These are phyloP conservation scores for Biscutella laevigata DNA, from an alignment of 441 rosid genomes.

Conservation along the genomic window DNA sequence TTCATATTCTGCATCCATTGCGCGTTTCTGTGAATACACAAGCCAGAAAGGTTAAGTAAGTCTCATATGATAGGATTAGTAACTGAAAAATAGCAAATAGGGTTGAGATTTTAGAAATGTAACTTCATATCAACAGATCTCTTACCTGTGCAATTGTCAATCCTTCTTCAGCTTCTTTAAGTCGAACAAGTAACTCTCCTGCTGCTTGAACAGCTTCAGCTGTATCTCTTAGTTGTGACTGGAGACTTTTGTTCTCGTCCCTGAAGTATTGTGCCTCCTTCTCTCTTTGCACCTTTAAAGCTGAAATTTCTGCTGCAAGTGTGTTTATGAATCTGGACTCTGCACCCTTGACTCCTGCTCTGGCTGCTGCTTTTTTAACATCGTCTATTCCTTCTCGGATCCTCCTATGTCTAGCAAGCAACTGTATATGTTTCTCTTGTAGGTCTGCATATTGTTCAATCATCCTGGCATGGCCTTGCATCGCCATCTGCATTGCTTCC, in stretches of 20 bases:
- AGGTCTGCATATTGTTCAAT: conserved; percentile 96
- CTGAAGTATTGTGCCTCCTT: conserved; percentile 74
- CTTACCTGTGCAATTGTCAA: conserved; percentile 62
- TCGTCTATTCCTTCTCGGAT: conserved; percentile 91
- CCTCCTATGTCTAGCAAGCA: conserved; percentile 85
- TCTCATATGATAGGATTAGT: neutral
- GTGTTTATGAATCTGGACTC: conserved; percentile 91
- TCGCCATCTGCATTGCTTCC: conserved; percentile 92
- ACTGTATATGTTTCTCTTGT: conserved; percentile 82
- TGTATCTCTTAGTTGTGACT: conserved; percentile 83
- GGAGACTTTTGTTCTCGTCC: conserved; percentile 86
- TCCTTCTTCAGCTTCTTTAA: conserved; percentile 93
- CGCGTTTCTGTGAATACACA: conserved; percentile 47
- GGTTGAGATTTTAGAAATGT: neutral
- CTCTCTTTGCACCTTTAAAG: conserved; percentile 73
- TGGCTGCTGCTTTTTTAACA: conserved; percentile 85
- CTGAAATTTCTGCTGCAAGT: conserved; percentile 88
- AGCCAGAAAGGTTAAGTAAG: neutral
- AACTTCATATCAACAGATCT: neutral
- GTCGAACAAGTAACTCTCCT: conserved; percentile 86
- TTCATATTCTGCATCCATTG: conserved; percentile 59
- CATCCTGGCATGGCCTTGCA: conserved; percentile 92
- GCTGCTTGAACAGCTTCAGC: conserved; percentile 99
- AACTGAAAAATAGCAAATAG: neutral
- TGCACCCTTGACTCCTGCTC: conserved; percentile 88